Evolutionary conservation across 2,329 filamentous ascomycete genomes (phyloP).

Genomic region (Phialophora verrucosa): DNA sequence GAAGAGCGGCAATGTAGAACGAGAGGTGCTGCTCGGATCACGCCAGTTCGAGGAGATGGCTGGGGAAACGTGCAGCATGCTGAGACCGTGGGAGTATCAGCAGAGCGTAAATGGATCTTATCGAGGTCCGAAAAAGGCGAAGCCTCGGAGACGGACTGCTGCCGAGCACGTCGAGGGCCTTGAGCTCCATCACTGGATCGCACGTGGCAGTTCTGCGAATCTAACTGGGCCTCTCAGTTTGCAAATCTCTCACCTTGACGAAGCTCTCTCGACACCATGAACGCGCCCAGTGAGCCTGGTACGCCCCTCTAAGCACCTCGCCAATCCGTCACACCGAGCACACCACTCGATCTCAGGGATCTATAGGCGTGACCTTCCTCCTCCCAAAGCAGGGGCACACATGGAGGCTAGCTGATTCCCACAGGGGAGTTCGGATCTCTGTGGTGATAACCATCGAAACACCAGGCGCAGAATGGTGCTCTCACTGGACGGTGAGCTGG

Average conservation of each 20-base stretch:
- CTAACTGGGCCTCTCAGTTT: background rate
- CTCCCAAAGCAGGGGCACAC: background rate
- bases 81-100: slow-evolving; percentile 11
- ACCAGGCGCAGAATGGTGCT: background rate
- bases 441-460: slow-evolving; percentile 6
- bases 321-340: background rate
- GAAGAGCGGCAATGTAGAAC: background rate
- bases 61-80: slow-evolving; percentile 15
- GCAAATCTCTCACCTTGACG: slow-evolving; percentile 6
- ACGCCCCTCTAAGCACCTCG: background rate
- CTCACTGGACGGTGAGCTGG: background rate
- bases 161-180: background rate
- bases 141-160: background rate
- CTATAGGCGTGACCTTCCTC: background rate
- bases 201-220: background rate
- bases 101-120: background rate
- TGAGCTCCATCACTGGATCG: background rate
- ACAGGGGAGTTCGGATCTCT: slow-evolving; percentile 17
- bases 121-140: background rate
- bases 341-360: background rate
- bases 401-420: background rate
- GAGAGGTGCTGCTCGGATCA: background rate
- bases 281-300: background rate
- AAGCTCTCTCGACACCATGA: background rate
- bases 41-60: slow-evolving; percentile 2